Base-by-base conservation (phyloP, 2,329 filamentous ascomycete genomes). In the Penicillium crustosum region DNA sequence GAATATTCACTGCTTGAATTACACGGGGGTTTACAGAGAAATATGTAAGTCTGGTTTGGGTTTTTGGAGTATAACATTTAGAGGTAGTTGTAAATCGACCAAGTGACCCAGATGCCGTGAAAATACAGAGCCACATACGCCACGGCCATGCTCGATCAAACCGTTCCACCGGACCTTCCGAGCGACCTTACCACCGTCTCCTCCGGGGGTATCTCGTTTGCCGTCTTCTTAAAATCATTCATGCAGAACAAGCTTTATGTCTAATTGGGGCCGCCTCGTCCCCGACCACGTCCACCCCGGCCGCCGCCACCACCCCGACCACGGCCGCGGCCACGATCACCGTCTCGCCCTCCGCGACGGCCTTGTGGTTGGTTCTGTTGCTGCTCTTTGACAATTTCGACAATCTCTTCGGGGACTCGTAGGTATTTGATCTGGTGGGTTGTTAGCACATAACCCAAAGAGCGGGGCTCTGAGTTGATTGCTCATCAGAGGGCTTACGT, bases 381-480 rank as follows among this genome's bases (percentile, higher is more conserved):
- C 72, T 94, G 90, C 66, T 97, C 93, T 81, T 92, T 96, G 25
- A 94, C 93, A 39, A 91, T 78, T 64, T 97, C 93, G 77, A 99
- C 90, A 61, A 99, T 95, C 76, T 97, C 93, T 78, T 99, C 93
- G 52, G 93, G 92, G 3, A 99, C 91, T 68, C 93, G 88, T 33
- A 99, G 85, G 79, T 96, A 99, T 82, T 99, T 99, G 80, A 99
- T 99, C 94, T 97, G 71, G 54, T 41, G 25, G 17, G 17, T 13
- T 44, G 42, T 62, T 31, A 61, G 53, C 49, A 38, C 25, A 39
- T 44, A 29, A 21, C 45, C 8, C 49, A 4, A 8, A 33, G 48
- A 51, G 36, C 36, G 52, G 33, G 51, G 48, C 45, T 23, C 38
- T 23, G 39, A 25, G 27, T 42, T 25, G 17, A 25, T 19, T 2